Conservation (phyloP, 352 stramenopile genomes). For the Phytophthora quininea region DNA sequence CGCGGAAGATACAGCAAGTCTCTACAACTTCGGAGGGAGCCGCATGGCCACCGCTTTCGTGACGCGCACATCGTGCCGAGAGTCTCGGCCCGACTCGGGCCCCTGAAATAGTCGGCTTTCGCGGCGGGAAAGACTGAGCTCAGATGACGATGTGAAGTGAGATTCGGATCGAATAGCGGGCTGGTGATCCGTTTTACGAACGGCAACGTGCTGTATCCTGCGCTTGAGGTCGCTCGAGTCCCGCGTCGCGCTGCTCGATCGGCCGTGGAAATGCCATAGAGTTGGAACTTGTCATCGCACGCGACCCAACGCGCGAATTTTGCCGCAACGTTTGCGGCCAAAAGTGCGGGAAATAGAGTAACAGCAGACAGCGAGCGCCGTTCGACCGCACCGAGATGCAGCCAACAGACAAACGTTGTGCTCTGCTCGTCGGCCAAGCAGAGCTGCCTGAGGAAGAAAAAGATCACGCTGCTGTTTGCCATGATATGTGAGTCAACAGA, state of each 20-base stretch:
- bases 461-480: too few relatives aligned
- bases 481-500: not conserved
- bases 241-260: not conserved
- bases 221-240: too few relatives aligned
- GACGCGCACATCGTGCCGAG: slow-evolving; percentile 13
- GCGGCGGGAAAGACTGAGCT: not conserved
- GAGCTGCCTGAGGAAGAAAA: too few relatives aligned
- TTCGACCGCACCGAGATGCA: not conserved
- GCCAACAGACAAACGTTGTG: too few relatives aligned
- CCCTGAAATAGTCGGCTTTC: slow-evolving; percentile 18
- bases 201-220: not conserved
- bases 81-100: not conserved
- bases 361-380: too few relatives aligned
- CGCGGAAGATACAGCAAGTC: slow-evolving; percentile 20
- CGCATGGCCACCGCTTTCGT: slow-evolving; percentile 13
- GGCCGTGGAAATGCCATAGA: slow-evolving; percentile 19
- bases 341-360: too few relatives aligned
- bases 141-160: slow-evolving; percentile 7
- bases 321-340: not conserved
- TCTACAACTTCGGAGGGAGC: not conserved
- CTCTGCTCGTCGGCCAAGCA: too few relatives aligned
- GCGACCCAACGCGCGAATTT: not conserved
- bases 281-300: not conserved
- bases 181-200: not conserved
- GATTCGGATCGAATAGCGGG: too few relatives aligned